Base-by-base conservation (phyloP, 225 moss, liverwort and hornwort genomes). In the Sphagnum contortum region DNA sequence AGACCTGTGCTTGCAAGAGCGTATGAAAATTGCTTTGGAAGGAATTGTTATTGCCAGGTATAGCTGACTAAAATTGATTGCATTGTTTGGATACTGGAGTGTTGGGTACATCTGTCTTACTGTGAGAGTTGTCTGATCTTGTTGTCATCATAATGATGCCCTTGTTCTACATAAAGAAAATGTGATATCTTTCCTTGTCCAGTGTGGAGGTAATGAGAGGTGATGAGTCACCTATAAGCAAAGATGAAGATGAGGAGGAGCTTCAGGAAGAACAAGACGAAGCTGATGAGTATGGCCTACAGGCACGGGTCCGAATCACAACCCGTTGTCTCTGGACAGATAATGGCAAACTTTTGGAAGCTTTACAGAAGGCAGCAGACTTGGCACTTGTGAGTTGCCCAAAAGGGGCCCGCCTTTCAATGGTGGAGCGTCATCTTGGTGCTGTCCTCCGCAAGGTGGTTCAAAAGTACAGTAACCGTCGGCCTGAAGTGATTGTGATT, bases 251-350 rank as follows among this genome's bases (percentile, higher is more conserved):
- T 63, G 76, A 76, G 50, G 73, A 81, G 47, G 48, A 66, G 9
- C 48, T 72, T 10, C 66, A 73, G n/a, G 75, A 78, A 3, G 81
- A 74, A 44, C 70, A 63, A 44, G 80, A 81, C 54, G 85, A 86
- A 60, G 80, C 63, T n/a, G 87, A 83, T 52, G 78, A 84, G 13
- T 85, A 70, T 47, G 98, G 98, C 47, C 59, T 98, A n/a, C 75
- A 76, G 57, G 93, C 86, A 11, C 81, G 82, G 62, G 58, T 93
- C 47, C 90, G 98, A 48, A 87, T 93, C 52, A 98, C 93, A 9
- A 98, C 93, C 0, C 85, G 91, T 12, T 98, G 98, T 71, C 70
- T 98, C 62, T 98, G 98, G 98, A 88, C 79, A 9, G 98, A 98
- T 78, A 81, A 86, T 50, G 81, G 82, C 47, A 89, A 83, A 69